Base-by-base conservation (phyloP, 495 filamentous ascomycete species). In the Neurospora pannonica region DNA sequence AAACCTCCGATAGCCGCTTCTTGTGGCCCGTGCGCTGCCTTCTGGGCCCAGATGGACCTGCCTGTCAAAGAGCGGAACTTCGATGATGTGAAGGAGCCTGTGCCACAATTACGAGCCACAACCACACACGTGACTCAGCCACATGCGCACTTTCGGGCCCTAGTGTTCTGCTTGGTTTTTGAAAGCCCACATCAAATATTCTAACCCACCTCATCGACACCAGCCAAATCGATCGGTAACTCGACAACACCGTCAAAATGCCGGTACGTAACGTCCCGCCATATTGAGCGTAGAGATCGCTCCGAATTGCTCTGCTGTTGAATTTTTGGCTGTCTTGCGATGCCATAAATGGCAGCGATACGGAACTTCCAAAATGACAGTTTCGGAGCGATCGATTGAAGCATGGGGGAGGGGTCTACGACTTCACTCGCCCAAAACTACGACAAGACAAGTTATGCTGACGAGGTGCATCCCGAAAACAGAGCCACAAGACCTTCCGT, bases 401-500 rank as follows among this genome's bases (percentile, higher is more conserved):
- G 60, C 34, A 43, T n/a, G 21, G 75, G 71, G 54, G 73, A 69
- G 72, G 77, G 71, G 31, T 54, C 71, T n/a, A 54, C 19, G 40
- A 43, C 38, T 46, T 60, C 42, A 62, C 71, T 13, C 24, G 71
- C 31, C 24, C 31, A 9, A 48, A 48, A 67, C 54, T 5, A 34
- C 54, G 54, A 42, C 38, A 43, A 70, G 70, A 71, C 28, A 39
- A 2, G 13, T 67, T 71, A 60, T 15, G 73, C 78, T 81, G 62
- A 80, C 77, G 21, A 75, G 9, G 71, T 46, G 42, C 70, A 72
- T 75, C 72, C 38, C 36, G 70, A 74, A 75, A 75, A 84, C 85
- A 97, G 94, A 94, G 91, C 90, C 94, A 99, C 89, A 98, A 98
- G 91, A 93, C 94, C 82, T 98, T 98, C 93, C 92, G 93, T 84